Evolutionary conservation across 257 asterid species (phyloP).

Genomic region (Leptodermis oblonga): DNA sequence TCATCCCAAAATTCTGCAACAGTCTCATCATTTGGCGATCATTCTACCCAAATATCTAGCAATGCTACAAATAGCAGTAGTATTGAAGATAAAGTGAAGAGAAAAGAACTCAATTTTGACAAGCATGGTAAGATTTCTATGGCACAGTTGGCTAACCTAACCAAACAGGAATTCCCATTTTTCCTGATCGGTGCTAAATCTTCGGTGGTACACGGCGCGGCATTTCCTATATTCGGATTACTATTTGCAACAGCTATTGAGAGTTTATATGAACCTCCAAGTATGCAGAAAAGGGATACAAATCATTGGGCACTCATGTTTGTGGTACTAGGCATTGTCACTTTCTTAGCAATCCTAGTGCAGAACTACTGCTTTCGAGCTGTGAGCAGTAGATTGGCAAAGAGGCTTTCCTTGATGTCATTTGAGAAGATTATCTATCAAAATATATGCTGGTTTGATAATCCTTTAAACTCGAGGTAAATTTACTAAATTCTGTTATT

Average conservation of each 20-base stretch:
- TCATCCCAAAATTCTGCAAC: slow-evolving; percentile 1
- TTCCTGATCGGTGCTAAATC: slow-evolving; percentile 26
- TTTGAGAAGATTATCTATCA: slow-evolving; percentile 27
- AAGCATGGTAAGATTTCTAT: slow-evolving; percentile 10
- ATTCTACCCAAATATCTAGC: not conserved
- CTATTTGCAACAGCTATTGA: slow-evolving; percentile 23
- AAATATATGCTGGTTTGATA: slow-evolving; percentile 31
- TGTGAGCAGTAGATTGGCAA: slow-evolving; percentile 25
- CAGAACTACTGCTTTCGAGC: slow-evolving; percentile 32
- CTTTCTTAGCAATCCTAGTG: slow-evolving; percentile 12
- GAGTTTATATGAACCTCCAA: slow-evolving; percentile 27
- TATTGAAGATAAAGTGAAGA: not conserved
- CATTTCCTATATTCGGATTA: slow-evolving; percentile 24
- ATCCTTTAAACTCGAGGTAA: slow-evolving; percentile 34
- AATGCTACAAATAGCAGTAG: not conserved
- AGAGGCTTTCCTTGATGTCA: slow-evolving; percentile 19
- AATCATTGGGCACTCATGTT: slow-evolving; percentile 29
- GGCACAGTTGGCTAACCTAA: slow-evolving; percentile 12
- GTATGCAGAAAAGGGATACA: slow-evolving; percentile 19
- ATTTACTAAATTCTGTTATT: not conserved
- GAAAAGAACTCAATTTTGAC: not conserved
- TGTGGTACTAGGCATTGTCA: slow-evolving; percentile 19
- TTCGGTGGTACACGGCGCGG: slow-evolving; percentile 20
- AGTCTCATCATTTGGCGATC: not conserved
- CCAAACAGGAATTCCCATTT: slow-evolving; percentile 24